Evolutionary conservation across 345 rosid genomes (phyloP), one percentile per base, ranked within the genome.

Genomic region (Crucihimalaya himalaica): DNA sequence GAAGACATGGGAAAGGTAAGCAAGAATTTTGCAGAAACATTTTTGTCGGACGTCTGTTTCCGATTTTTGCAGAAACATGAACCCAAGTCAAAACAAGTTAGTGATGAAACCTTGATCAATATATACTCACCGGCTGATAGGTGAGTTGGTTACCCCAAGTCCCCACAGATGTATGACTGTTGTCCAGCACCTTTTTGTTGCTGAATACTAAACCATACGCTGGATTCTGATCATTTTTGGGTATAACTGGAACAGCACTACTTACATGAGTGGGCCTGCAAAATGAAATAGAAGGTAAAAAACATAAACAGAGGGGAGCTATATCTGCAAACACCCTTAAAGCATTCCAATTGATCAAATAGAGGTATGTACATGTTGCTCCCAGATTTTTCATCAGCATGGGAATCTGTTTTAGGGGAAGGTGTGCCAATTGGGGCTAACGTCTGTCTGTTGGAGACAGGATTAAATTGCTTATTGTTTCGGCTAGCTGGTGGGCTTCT

Each of bases 371-470:
- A 89, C 97, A 80, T 87, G 83, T 80, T 73, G 63, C 83, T 75
- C 78, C 84, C 88, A 48, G 84, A 75, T 76, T 75, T 82, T 58
- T 52, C 63, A 79, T 84, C 86, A 66, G 86, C 79, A 71, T 74
- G 90, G 47, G 72, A 63, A 70, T 85, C 97, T 77, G 72, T 56
- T 84, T 84, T 95, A 72, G 73, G 46, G 4, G 93, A 83, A 67
- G 84, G 93, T 68, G 90, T 87, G 74, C 99, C 86, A 18, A 95
- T 87, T 18, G 97, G 97, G 67, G 86, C 89, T 80, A 96, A 77
- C 42, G 78, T 81, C 67, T 89, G 97, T 47, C 84, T 87, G 62
- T 70, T 61, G 48, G 81, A 52, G 62, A 73, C 83, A 48, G 72
- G 80, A 72, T 78, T 85, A 63, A 81, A 23, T 58, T 37, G 77